Base-by-base conservation (phyloP, 2,329 filamentous ascomycete genomes). In the Clonostachys sp. region DNA sequence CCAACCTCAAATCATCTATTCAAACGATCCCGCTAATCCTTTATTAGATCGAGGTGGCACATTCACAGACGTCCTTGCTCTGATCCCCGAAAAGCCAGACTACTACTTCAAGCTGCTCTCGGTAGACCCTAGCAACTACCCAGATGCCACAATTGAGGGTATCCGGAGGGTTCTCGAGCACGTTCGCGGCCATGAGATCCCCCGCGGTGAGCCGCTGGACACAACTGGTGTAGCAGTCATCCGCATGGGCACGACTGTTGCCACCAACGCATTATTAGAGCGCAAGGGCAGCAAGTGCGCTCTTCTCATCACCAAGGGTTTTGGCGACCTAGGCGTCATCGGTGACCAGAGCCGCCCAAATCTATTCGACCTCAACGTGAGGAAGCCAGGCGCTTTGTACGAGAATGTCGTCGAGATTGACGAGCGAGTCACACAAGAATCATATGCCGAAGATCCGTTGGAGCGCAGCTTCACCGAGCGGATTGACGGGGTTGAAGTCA, bases 341-440 rank as follows among this genome's bases (percentile, higher is more conserved):
- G 42, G 42, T 12, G 55, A 69, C 87, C 76, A 85, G 24, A 30
- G 24, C 24, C 24, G 24, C 24, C 24, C 24, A 30, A 10, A 89
- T 58, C 80, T 81, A 18, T 89, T 88, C 59, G 87, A 83, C 4
- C 89, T 90, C 8, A 82, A 83, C 4, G 87, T 89, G 41, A 68
- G 75, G 46, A 81, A 85, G 47, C 81, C 85, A 1, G 82, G 86
- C 43, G 80, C 86, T 8, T 71, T 90, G 3, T 88, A 88, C 57
- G 80, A 85, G 54, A 76, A 68, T 36, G 78, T 30, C 8, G 24
- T 30, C 24, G 24, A 30, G 9, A 30, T 30, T 30, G 24, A 84
- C 46, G 83, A 86, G 65, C 68, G 83, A 40, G 82, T 86, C 8
- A 85, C 83, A 2, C 60, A 86, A 41, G 82, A 86, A 55, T 80